Evolutionary conservation across 116 monocot species (phyloP).

Genomic region (Posidonia oceanica): DNA sequence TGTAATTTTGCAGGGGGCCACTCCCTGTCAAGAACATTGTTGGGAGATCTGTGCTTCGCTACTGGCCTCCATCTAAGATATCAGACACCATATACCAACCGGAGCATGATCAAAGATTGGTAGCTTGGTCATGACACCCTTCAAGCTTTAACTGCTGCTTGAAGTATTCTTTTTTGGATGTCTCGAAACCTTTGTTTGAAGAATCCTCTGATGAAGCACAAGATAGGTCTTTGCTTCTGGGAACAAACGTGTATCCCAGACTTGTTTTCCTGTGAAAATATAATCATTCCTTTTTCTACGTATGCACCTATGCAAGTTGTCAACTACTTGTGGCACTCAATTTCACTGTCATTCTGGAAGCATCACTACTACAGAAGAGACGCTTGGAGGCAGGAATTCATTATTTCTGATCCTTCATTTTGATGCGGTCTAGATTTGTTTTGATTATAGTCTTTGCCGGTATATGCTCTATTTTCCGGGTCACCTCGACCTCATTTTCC

Average conservation of each 20-base stretch:
- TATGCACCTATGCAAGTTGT: not conserved
- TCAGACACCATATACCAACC: slow-evolving; percentile 59
- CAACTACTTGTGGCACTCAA: not conserved
- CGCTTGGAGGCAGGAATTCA: not conserved
- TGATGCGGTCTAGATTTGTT: too few relatives aligned
- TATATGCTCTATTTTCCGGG: too few relatives aligned
- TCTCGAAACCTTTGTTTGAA: not conserved
- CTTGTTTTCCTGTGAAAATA: not conserved
- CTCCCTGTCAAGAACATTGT: slow-evolving; percentile 75
- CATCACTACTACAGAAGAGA: not conserved
- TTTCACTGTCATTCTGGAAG: too few relatives aligned
- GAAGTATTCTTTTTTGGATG: not conserved
- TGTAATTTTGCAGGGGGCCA: slow-evolving; percentile 58
- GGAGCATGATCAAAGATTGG: not conserved
- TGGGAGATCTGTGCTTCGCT: slow-evolving; percentile 77
- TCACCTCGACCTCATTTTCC: too few relatives aligned
- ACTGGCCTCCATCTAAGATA: slow-evolving; percentile 85
- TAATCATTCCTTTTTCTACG: not conserved
- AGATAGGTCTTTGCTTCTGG: not conserved
- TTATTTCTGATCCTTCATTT: not conserved
- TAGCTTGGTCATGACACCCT: slow-evolving; percentile 5
- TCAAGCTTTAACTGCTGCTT: not conserved
- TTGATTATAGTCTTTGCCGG: too few relatives aligned
- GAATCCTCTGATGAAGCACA: not conserved
- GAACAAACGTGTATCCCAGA: not conserved